Percentiles rank a stretch among this genome's conserved stretches.
Evolutionary conservation across 78 protist genomes (phyloP).

Genomic region (Speleostelium caveatum): DNA sequence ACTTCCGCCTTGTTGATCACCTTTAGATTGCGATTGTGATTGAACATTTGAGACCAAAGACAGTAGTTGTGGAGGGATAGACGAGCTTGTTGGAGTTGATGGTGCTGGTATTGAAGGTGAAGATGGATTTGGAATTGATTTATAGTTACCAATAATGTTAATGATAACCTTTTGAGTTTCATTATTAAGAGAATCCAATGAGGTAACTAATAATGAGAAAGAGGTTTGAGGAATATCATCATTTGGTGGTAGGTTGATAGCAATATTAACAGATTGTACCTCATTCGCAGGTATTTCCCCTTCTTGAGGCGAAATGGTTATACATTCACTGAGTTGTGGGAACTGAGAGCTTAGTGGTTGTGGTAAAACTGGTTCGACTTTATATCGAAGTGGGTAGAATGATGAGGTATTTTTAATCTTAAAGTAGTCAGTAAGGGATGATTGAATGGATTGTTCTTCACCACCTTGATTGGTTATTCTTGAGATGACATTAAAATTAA

Average conservation of each 20-base stretch:
- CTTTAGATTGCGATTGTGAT: neutral
- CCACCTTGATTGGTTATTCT: conserved; percentile 27
- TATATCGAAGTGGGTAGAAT: conserved; percentile 11
- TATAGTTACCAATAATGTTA: conserved; percentile 36
- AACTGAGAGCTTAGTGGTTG: neutral
- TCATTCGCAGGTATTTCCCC: conserved; percentile 71
- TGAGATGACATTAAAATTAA: conserved; percentile 51
- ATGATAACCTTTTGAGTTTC: conserved; percentile 49
- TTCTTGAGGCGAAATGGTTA: conserved; percentile 9
- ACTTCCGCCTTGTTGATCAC: neutral
- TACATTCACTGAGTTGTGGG: neutral
- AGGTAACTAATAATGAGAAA: conserved; percentile 7
- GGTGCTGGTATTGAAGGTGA: neutral
- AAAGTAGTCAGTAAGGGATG: conserved; percentile 30
- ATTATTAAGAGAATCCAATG: conserved; percentile 37
- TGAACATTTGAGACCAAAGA: neutral
- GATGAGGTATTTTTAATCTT: conserved; percentile 44
- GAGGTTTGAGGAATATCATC: conserved; percentile 64
- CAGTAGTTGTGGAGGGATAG: neutral
- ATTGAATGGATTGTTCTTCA: conserved; percentile 17
- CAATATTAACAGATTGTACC: conserved; percentile 4
- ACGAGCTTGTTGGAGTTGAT: conserved; percentile 4
- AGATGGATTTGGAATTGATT: conserved; percentile 7
- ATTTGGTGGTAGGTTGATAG: neutral
- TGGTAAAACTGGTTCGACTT: conserved; percentile 12